Conservation (phyloP, 2,329 filamentous ascomycete species). For the Coniochaeta sp. region DNA sequence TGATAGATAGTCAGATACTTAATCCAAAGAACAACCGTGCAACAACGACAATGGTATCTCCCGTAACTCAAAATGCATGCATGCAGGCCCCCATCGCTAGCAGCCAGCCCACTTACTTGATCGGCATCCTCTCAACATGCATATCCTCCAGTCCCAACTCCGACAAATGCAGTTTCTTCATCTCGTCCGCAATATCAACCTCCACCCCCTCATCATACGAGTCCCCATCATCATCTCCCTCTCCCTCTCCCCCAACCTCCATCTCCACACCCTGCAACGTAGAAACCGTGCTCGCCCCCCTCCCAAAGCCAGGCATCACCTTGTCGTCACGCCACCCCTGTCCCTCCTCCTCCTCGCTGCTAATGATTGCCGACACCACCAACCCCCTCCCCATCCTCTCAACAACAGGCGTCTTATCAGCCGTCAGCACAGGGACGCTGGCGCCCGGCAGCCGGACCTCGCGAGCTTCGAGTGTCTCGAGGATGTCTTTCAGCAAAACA, state of each 20-base stretch:
- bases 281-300: not conserved
- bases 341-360: not conserved
- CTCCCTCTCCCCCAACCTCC: not conserved
- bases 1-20: not conserved
- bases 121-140: not conserved
- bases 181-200: constrained; percentile 10
- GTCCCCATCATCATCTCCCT: constrained; percentile 8
- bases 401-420: not conserved
- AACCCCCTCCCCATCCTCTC: not conserved
- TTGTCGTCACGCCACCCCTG: not conserved
- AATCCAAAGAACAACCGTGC: not conserved
- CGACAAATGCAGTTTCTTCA: not conserved
- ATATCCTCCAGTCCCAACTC: not conserved
- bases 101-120: not conserved
- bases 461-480: constrained; percentile 63
- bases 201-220: constrained; percentile 14
- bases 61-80: too few relatives aligned
- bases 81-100: too few relatives aligned
- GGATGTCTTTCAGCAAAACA: constrained; percentile 77
- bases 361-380: constrained; percentile 7
- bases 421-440: constrained; percentile 14
- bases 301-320: not conserved
- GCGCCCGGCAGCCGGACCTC: constrained; percentile 66
- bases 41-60: too few relatives aligned
- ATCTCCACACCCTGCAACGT: not conserved